A percentile compares a stretch with the other conserved stretches of the same genome.
Evolutionary conservation across 140 eudicot species (phyloP).

Genomic region (Senecio squalidus): DNA sequence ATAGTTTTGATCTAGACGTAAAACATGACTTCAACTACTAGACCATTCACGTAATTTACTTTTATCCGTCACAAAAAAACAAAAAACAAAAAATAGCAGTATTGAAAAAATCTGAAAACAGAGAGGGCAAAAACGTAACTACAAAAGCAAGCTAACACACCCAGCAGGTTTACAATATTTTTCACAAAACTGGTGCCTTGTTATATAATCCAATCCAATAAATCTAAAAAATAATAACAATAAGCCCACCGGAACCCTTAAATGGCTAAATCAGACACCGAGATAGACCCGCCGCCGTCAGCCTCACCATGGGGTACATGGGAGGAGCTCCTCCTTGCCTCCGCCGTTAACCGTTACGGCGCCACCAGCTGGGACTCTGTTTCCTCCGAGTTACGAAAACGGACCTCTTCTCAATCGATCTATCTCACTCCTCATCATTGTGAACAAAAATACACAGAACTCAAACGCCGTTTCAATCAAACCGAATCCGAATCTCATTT

Average conservation of each 20-base stretch:
- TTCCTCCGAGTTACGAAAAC: conserved; percentile 40
- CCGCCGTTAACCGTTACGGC: conserved; percentile 63
- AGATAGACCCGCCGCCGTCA: conserved; percentile 5
- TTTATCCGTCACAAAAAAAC: too few species aligned
- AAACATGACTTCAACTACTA: too few species aligned
- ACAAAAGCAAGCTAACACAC: neutral
- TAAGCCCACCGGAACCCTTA: neutral
- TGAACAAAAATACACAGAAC: conserved; percentile 33
- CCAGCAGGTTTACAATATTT: neutral
- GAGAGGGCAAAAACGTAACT: neutral
- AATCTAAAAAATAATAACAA: too few species aligned
- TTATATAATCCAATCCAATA: neutral
- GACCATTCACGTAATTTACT: too few species aligned
- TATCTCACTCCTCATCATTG: conserved; percentile 40
- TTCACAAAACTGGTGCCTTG: neutral
- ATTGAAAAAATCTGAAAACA: neutral
- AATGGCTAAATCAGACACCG: conserved; percentile 26
- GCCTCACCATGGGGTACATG: conserved; percentile 52
- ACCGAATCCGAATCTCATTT: conserved; percentile 10
- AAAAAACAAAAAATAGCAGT: neutral
- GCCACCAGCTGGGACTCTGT: conserved; percentile 53
- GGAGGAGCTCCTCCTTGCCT: conserved; percentile 67
- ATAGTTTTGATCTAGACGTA: too few species aligned
- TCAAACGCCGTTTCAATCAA: conserved; percentile 40
- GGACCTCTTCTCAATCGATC: conserved; percentile 25